Conservation (phyloP, 768 basidiomycete genomes). For the Lanmaoa rubissima region DNA sequence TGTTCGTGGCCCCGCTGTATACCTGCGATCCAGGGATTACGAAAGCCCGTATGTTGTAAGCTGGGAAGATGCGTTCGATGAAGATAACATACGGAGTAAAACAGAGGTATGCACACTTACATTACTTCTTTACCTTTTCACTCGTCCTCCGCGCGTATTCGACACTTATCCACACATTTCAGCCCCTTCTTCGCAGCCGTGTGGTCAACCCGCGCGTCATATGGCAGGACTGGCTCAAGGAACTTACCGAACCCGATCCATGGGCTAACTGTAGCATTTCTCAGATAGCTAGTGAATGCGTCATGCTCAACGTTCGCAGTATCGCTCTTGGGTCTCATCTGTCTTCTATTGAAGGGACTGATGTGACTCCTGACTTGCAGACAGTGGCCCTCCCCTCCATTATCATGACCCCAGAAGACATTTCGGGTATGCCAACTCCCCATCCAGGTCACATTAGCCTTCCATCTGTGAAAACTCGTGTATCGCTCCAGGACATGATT, state of each 20-base stretch:
- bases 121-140: background rate
- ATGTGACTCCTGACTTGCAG: conserved; percentile 2
- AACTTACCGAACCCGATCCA: conserved; percentile 60
- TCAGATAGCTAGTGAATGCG: conserved; percentile 63
- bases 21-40: conserved; percentile 51
- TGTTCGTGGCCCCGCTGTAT: conserved; percentile 63
- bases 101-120: conserved; percentile 54
- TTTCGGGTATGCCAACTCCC: conserved; percentile 27
- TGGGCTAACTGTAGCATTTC: conserved; percentile 67
- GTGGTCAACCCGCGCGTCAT: conserved; percentile 73
- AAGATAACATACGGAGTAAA: conserved; percentile 65
- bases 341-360: background rate
- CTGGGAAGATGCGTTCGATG: conserved; percentile 72
- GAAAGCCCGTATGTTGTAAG: conserved; percentile 61
- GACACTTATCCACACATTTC: conserved; percentile 3
- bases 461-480: conserved; percentile 29
- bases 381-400: conserved; percentile 3
- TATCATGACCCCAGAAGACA: conserved; percentile 20
- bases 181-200: conserved; percentile 71
- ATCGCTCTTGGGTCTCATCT: conserved; percentile 46
- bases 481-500: conserved; percentile 78
- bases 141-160: background rate
- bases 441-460: conserved; percentile 36
- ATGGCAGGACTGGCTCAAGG: conserved; percentile 59
- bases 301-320: conserved; percentile 64